These are phyloP conservation scores for Agrocybe praecox DNA, from an alignment of 768 basidiomycete species.

Conservation along the genomic window DNA sequence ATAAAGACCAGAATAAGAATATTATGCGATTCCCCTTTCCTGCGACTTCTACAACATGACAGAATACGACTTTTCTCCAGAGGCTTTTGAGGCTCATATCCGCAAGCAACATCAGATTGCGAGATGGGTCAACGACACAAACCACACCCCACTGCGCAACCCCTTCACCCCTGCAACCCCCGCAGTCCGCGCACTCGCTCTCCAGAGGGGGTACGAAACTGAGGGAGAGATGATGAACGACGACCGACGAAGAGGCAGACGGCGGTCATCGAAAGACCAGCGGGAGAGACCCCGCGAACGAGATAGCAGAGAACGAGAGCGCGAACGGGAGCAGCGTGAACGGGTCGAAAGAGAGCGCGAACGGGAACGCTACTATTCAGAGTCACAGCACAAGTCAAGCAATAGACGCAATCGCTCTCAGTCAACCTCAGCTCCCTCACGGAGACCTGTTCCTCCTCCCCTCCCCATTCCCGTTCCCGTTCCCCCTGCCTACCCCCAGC, in stretches of 20 bases:
- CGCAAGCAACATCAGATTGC: constrained; percentile 50
- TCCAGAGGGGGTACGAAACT: constrained; percentile 7
- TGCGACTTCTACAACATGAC: constrained; percentile 41
- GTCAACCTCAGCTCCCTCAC: constrained; percentile 12
- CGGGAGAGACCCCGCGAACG: constrained; percentile 7
- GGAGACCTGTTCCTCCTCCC: constrained; percentile 20
- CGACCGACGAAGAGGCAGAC: constrained; percentile 3
- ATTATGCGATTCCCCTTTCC: constrained; percentile 2
- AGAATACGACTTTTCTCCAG: constrained; percentile 64
- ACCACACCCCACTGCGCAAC: constrained; percentile 20
- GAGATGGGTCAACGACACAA: constrained; percentile 44
- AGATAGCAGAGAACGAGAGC: constrained; percentile 10
- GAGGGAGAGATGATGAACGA: constrained; percentile 11
- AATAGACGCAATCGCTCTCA: constrained; percentile 23
- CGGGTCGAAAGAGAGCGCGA: constrained; percentile 17
- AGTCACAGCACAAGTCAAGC: constrained; percentile 3
- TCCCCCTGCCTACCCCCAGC: constrained; percentile 7
- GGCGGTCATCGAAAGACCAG: constrained; percentile 1
- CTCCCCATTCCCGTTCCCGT: constrained; percentile 14
- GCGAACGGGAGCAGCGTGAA: constrained; percentile 15
- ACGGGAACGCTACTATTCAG: constrained; percentile 6
- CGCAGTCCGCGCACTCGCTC: constrained; percentile 18
- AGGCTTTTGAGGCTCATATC: constrained; percentile 48
- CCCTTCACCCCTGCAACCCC: constrained; percentile 36
- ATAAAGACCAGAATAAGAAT: not conserved